A percentile compares a stretch with the other conserved stretches of the same genome.
Conservation (phyloP, 345 rosid species). For the Cardamine chenopodiifolia region DNA sequence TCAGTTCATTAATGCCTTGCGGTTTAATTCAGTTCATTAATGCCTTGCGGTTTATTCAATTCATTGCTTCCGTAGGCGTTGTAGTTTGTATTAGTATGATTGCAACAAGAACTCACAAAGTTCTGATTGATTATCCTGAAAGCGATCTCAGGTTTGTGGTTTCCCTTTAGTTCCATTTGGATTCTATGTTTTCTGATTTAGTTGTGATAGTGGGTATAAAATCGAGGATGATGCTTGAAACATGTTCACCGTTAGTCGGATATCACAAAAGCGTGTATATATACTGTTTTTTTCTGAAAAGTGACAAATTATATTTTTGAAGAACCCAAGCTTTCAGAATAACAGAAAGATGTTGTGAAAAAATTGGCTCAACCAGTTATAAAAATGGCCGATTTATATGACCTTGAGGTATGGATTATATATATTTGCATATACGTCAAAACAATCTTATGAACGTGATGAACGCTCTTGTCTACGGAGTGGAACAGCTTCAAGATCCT, state of each 20-base stretch:
- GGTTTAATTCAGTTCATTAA: slow-evolving; percentile 3
- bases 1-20: background rate
- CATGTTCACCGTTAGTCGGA: background rate
- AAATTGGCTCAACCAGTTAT: background rate
- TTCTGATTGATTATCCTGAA: slow-evolving; percentile 3
- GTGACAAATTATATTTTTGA: background rate
- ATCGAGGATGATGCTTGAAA: background rate
- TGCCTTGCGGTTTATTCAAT: slow-evolving; percentile 1
- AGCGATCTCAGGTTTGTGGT: background rate
- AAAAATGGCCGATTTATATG: background rate
- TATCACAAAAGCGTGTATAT: background rate
- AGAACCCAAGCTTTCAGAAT: background rate
- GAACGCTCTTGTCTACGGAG: slow-evolving; percentile 47
- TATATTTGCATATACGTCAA: background rate
- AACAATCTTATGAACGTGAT: slow-evolving; percentile 23
- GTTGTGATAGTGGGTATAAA: background rate
- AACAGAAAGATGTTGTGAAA: background rate
- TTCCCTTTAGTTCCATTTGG: background rate
- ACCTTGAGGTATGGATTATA: background rate
- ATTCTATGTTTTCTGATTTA: background rate
- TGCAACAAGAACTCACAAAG: slow-evolving; percentile 9
- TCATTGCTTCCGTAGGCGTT: slow-evolving; percentile 14
- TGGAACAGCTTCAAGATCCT: slow-evolving; percentile 54
- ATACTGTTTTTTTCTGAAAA: background rate
- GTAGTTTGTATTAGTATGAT: slow-evolving; percentile 13